Evolutionary conservation across 1,284 basidiomycete genomes (phyloP), one percentile per base, ranked within the genome.

Genomic region (Sporisorium scitamineum): DNA sequence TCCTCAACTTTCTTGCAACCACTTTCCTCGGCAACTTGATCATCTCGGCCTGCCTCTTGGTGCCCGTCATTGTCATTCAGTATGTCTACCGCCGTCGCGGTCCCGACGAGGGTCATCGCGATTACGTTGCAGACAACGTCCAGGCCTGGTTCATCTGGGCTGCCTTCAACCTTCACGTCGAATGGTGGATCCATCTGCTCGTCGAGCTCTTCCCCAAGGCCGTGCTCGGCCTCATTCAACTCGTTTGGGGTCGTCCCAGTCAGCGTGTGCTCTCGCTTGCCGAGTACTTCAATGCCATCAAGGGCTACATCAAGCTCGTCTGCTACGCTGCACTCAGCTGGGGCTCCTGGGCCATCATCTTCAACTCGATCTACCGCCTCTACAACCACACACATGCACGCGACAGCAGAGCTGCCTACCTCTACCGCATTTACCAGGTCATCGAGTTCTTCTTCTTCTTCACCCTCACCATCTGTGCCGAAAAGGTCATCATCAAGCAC

Each of bases 131-230:
- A 10, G 79, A 82, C 71, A 83, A 83, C 47, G 70, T 84, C 37
- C 75, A 83, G 55, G 79, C 82, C 24, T 82, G 80, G 77, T 80
- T 82, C 66, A 78, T 83, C 65, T 84, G 82, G 82, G 81, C 80
- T n/a, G 80, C 81, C 10, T 78, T 84, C 77, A 82, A 82, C 44
- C 61, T 84, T 3, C 77, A 81, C 48, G 60, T 84, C 44, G 69
- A 77, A 51, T 84, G 82, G 82, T 80, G 80, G 79, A 63, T 83
- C 37, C 82, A 84, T 54, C 48, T 82, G 26, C 60, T 79, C 34
- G 76, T 82, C 68, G 82, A 83, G 62, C 65, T 84, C 50, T 70
- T 83, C 45, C 82, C 82, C 2, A 63, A 69, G 47, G 61, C 61
- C 18, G 64, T 78, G 8, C 69, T 82, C 4, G 66, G 51, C 22